Evolutionary conservation across 1,284 basidiomycete species (phyloP).

Genomic region (Trichosporon inkin): DNA sequence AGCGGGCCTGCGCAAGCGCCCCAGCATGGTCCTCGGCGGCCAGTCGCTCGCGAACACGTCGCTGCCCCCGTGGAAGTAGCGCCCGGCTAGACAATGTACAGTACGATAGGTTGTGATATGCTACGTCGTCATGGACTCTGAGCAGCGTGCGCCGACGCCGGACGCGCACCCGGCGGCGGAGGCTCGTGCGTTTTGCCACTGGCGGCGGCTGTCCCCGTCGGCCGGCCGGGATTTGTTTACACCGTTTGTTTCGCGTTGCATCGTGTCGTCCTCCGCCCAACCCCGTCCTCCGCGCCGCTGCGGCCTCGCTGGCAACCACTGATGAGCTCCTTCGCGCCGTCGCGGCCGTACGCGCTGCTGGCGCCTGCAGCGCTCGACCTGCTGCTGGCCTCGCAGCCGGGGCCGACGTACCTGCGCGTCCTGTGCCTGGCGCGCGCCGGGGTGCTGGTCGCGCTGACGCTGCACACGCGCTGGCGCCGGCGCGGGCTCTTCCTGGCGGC

Average conservation of each 20-base stretch:
- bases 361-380: neutral
- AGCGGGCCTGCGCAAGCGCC: slow-evolving; percentile 4
- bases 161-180: too few relatives aligned
- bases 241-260: neutral
- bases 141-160: neutral
- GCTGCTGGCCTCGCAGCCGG: neutral
- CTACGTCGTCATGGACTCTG: neutral
- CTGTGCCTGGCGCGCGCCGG: neutral
- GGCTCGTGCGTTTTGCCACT: neutral
- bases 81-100: neutral
- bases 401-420: neutral
- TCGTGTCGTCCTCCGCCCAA: neutral
- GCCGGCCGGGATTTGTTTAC: neutral
- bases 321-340: neutral
- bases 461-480: neutral
- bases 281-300: neutral
- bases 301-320: too few relatives aligned
- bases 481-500: neutral
- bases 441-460: neutral
- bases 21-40: slow-evolving; percentile 6
- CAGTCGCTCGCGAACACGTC: neutral
- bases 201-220: neutral
- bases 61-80: slow-evolving; percentile 2
- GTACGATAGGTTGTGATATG: slow-evolving; percentile 5
- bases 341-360: neutral